Conservation (phyloP, 352 stramenopile species). For the Globisporangium ultimum region DNA sequence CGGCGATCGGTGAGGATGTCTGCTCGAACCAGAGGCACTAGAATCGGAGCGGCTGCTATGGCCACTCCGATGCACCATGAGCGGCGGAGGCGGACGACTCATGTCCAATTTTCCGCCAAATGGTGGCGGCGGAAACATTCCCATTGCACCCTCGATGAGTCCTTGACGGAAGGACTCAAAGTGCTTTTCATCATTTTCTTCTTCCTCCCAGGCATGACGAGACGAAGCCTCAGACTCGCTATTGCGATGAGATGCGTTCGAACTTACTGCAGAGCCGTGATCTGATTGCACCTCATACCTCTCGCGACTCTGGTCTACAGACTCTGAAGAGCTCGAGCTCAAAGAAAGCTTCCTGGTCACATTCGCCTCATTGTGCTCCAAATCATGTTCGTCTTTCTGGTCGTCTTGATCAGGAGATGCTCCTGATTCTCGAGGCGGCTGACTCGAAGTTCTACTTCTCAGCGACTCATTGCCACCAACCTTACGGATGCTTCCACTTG, state of each 20-base stretch:
- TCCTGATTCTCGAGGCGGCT: background rate
- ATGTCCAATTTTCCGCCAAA: slow-evolving; percentile 35
- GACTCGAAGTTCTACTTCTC: no score
- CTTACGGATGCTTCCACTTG: slow-evolving; percentile 12
- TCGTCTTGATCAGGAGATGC: no score
- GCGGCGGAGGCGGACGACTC: slow-evolving; percentile 23
- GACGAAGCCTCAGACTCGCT: background rate
- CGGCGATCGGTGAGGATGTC: background rate
- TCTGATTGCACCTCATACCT: no score
- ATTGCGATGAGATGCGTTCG: background rate
- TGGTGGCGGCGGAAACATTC: slow-evolving; percentile 29
- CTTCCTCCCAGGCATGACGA: no score
- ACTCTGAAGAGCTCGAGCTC: no score
- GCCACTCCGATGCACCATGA: background rate
- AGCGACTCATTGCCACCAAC: no score
- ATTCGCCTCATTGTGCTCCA: no score
- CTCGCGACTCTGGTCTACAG: no score
- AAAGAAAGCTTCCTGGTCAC: no score
- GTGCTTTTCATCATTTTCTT: slow-evolving; percentile 6
- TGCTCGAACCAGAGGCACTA: background rate
- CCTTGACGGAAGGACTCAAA: slow-evolving; percentile 13
- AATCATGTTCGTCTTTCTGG: no score
- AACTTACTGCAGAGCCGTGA: background rate
- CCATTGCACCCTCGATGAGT: slow-evolving; percentile 17
- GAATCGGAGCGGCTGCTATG: slow-evolving; percentile 8